These are phyloP conservation scores for Gaeumannomyces sp. DNA, from an alignment of 2,329 filamentous ascomycete genomes.

Conservation along the genomic window DNA sequence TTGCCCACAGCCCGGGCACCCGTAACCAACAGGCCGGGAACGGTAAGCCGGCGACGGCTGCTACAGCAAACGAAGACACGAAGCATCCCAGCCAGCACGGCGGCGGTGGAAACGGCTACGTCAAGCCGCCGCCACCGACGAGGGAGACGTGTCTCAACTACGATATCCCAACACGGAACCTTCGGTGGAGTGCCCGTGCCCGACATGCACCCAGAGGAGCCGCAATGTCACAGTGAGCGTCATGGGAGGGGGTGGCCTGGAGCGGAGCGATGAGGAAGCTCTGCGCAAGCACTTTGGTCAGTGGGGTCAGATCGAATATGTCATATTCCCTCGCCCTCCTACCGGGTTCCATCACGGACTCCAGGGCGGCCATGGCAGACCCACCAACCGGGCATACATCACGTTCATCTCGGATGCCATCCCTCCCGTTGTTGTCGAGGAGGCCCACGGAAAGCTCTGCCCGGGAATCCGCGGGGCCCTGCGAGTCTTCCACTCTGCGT, in stretches of 20 bases:
- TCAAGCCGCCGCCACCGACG: background rate
- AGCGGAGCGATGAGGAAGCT: background rate
- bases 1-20: background rate
- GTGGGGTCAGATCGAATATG: background rate
- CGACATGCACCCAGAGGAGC: background rate
- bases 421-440: conserved; percentile 1
- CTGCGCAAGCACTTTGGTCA: conserved; percentile 2
- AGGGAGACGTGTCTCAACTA: background rate
- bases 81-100: background rate
- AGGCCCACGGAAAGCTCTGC: background rate
- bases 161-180: background rate
- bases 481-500: background rate
- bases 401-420: background rate
- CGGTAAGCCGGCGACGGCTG: background rate
- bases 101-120: background rate
- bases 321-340: background rate
- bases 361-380: background rate
- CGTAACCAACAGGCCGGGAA: background rate
- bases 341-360: background rate
- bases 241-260: background rate
- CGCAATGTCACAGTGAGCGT: conserved; percentile 3
- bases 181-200: conserved; percentile 1
- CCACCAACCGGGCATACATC: background rate
- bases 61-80: background rate
- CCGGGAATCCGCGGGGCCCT: background rate